These are phyloP conservation scores for Coccomyxa subellipsoidea DNA, from an alignment of 163 green algal species.

Conservation along the genomic window DNA sequence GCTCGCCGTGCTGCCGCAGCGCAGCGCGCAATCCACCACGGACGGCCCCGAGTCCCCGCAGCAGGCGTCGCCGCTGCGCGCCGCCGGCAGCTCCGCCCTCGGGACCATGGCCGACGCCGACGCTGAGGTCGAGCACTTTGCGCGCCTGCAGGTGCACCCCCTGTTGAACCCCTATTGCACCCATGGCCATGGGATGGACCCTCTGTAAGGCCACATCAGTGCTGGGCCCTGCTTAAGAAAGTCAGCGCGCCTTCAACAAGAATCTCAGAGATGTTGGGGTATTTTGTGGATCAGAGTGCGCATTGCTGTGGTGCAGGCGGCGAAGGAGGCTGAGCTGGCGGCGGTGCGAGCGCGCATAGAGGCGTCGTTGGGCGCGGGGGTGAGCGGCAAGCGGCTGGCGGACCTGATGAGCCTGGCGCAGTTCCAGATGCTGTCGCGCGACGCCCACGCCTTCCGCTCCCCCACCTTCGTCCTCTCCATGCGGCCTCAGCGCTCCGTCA, in stretches of 20 bases:
- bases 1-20: neutral
- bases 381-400: slow-evolving; percentile 10
- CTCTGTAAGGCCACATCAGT: no score
- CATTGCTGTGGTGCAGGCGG: neutral
- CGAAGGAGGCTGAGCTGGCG: slow-evolving; percentile 3
- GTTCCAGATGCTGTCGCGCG: slow-evolving; percentile 13
- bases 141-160: neutral
- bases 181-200: no score
- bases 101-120: neutral
- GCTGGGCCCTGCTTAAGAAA: no score
- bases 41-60: neutral
- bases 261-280: no score
- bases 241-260: no score
- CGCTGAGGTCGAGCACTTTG: neutral
- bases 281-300: no score
- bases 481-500: slow-evolving; percentile 31
- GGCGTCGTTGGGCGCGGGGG: neutral
- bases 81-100: neutral
- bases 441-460: neutral
- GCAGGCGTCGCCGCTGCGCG: neutral
- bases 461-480: slow-evolving; percentile 25
- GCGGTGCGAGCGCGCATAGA: slow-evolving; percentile 5
- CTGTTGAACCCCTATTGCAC: no score
- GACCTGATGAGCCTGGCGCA: slow-evolving; percentile 14
- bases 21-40: neutral